phyloP scores from a whole-genome alignment of 106 monocot species.

The Dendrobium huoshanense region DNA sequence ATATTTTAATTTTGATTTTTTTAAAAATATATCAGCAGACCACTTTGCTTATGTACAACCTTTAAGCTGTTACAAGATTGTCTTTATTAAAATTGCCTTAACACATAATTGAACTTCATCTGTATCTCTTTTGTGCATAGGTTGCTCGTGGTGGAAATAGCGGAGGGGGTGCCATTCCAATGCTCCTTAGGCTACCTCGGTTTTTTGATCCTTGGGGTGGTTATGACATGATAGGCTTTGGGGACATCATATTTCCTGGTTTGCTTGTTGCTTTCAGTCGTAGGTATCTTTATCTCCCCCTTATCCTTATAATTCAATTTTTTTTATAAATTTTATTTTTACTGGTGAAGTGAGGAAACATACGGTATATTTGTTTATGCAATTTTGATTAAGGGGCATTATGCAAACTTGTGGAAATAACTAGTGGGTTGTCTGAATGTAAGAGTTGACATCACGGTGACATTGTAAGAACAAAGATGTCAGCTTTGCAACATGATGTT shows the following conservation, averaged over 20 bases:
- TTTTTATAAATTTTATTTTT: neutral
- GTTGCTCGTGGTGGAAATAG: conserved; percentile 58
- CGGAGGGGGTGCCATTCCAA: conserved; percentile 66
- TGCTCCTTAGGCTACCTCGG: conserved; percentile 72
- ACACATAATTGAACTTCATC: neutral
- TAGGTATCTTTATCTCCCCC: conserved; percentile 6
- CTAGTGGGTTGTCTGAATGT: neutral
- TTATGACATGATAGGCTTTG: conserved; percentile 19
- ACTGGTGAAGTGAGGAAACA: neutral
- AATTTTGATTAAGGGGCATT: neutral
- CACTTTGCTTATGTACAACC: neutral
- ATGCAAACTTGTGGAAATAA: neutral
- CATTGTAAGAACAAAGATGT: neutral
- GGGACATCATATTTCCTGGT: conserved; percentile 23
- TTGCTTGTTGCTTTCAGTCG: conserved; percentile 20
- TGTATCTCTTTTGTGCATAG: conserved; percentile 20
- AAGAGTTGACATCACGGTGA: neutral
- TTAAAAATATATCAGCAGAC: neutral
- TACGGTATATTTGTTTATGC: neutral
- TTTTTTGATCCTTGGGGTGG: conserved; percentile 36
- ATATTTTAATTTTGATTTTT: neutral
- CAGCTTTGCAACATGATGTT: no score
- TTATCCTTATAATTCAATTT: neutral
- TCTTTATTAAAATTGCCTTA: neutral
- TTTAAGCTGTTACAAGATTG: neutral